These are phyloP conservation scores for Lepidopterella palustris DNA, from an alignment of 495 filamentous ascomycete species.

Conservation along the genomic window DNA sequence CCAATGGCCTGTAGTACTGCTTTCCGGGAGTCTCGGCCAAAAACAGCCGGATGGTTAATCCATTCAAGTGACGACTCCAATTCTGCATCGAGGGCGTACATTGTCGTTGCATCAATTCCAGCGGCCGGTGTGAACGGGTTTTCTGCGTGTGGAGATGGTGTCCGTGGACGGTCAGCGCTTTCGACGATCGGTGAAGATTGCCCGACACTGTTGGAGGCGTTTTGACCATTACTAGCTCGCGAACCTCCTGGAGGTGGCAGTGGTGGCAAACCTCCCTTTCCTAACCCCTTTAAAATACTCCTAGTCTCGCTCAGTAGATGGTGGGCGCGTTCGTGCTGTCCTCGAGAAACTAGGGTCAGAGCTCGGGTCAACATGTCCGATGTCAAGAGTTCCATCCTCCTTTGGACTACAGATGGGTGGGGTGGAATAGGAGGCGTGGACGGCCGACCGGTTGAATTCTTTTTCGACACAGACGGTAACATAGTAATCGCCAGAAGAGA, in stretches of 20 bases:
- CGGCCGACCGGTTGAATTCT: constrained; percentile 51
- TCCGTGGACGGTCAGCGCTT: constrained; percentile 29
- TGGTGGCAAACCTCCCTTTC: constrained; percentile 92
- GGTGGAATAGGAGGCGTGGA: constrained; percentile 83
- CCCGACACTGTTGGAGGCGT: constrained; percentile 13
- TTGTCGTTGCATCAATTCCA: constrained; percentile 69
- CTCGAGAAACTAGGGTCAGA: constrained; percentile 81
- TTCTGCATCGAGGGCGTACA: constrained; percentile 83
- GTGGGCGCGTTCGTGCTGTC: constrained; percentile 88
- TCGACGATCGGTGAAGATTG: constrained; percentile 25
- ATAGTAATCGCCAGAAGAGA: constrained; percentile 97
- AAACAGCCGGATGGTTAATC: constrained; percentile 96
- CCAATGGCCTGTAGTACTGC: constrained; percentile 94
- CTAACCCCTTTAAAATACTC: constrained; percentile 90
- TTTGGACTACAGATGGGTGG: constrained; percentile 90
- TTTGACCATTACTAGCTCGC: constrained; percentile 34
- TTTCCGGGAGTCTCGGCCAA: constrained; percentile 90
- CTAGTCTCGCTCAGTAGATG: constrained; percentile 88
- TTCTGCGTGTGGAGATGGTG: constrained; percentile 46
- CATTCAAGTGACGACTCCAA: constrained; percentile 93
- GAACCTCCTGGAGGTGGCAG: constrained; percentile 52
- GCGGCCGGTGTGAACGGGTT: constrained; percentile 58
- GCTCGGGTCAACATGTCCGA: constrained; percentile 97
- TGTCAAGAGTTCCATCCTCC: constrained; percentile 94
- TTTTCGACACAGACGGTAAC: constrained; percentile 69